These are phyloP conservation scores for Dactylonectria estremocensis DNA, from an alignment of 2,329 filamentous ascomycete species.

Conservation along the genomic window DNA sequence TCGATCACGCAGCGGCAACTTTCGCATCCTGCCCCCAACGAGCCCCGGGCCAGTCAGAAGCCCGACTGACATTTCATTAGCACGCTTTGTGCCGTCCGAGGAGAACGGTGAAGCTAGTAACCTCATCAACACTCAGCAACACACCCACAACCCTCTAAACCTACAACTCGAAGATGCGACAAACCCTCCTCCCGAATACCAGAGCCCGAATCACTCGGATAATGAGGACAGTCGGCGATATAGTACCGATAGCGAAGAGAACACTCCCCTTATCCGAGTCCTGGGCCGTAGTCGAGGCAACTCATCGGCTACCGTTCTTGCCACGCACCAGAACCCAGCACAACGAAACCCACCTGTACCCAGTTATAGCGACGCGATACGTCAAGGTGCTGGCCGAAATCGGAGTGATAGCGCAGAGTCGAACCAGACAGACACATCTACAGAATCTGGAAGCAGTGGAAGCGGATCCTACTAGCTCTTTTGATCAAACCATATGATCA, in stretches of 20 bases:
- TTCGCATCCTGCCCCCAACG: conserved; percentile 81
- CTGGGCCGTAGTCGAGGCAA: conserved; percentile 66
- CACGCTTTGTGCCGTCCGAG: conserved; percentile 82
- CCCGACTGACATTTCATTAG: conserved; percentile 95
- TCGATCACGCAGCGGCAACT: conserved; percentile 83
- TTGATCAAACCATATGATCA: not conserved
- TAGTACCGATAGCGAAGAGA: conserved; percentile 73
- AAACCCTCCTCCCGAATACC: conserved; percentile 80
- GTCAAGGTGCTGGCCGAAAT: conserved; percentile 60
- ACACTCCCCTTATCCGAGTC: conserved; percentile 66
- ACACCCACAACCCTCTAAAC: conserved; percentile 54
- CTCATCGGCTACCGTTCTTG: conserved; percentile 60
- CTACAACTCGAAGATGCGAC: conserved; percentile 68
- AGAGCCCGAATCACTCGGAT: conserved; percentile 75
- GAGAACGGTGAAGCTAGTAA: conserved; percentile 75
- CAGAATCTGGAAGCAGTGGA: conserved; percentile 15
- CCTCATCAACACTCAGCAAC: conserved; percentile 43
- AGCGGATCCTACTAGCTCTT: conserved; percentile 12
- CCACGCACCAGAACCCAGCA: conserved; percentile 42
- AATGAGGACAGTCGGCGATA: conserved; percentile 70
- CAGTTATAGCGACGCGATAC: conserved; percentile 84
- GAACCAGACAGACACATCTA: conserved; percentile 34
- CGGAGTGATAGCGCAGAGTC: conserved; percentile 45
- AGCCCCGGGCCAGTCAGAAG: conserved; percentile 92
- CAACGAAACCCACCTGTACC: conserved; percentile 77